Percentiles rank a stretch among this genome's conserved stretches.
Evolutionary conservation across 441 rosid genomes (phyloP).

Genomic region (Pelargonium myrrhifolium): DNA sequence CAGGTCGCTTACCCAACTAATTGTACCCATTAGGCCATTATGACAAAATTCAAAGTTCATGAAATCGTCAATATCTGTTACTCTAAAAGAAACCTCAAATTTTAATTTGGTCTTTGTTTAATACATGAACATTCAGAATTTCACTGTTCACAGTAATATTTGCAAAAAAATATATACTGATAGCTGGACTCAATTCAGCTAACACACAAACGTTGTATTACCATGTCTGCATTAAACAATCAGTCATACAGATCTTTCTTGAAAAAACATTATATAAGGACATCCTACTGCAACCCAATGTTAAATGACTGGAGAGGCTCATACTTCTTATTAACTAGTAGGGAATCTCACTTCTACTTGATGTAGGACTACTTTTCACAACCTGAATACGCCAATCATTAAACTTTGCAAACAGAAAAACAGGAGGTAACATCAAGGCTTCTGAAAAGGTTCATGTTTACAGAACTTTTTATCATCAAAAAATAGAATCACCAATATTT

Average conservation of each 20-base stretch:
- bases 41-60: neutral
- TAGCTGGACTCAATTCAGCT: neutral
- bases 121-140: neutral
- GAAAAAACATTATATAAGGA: neutral
- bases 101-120: neutral
- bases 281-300: neutral
- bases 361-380: too few species aligned
- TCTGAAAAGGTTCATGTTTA: neutral
- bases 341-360: neutral
- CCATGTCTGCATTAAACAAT: neutral
- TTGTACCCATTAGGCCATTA: too few species aligned
- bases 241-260: neutral
- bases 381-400: too few species aligned
- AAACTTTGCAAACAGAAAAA: neutral
- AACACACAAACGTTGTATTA: neutral
- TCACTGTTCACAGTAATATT: neutral
- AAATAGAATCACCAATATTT: neutral
- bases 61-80: neutral
- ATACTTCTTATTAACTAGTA: neutral
- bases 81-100: neutral
- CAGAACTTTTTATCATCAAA: neutral
- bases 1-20: neutral
- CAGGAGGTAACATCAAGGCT: neutral
- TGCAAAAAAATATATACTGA: neutral
- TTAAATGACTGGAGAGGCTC: neutral